Base-by-base conservation (phyloP, 805 yeast species). In the Lachancea meyersii region DNA sequence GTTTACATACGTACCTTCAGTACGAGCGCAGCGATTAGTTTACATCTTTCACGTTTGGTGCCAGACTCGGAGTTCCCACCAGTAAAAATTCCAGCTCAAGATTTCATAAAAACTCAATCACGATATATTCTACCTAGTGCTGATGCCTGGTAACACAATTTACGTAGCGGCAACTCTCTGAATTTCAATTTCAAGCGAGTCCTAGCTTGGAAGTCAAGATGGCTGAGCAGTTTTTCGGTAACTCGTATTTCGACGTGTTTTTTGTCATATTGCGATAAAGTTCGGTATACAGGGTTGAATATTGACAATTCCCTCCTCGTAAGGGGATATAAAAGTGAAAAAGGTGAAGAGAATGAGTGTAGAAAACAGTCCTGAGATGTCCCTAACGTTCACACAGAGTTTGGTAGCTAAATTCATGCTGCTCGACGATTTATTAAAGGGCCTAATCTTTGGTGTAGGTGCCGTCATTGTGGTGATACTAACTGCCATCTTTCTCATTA, bases 371-470 rank as follows among this genome's bases (percentile, higher is more conserved):
- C 10, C 20, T 8, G 23, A 19, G 28, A 11, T 22, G 9, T 14
- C 19, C 19, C 24, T 23, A 24, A 28, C 14, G 19, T 14, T 33
- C 6, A 14, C 27, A 11, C 17, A 34, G 24, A n/a, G 6, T 17
- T 9, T 46, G 17, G 11, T 42, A 22, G 22, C 37, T 5, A 28
- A 28, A 31, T 46, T 46, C 30, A 21, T 39, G 21, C 10, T 33
- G 33, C 28, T 46, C 7, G 46, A 46, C 34, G 48, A 42, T 31
- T 16, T 42, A 4, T 32, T 41, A 26, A 46, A 41, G 38, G 48
- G 48, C 11, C 10, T 46, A 24, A n/a, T 46, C 13, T 35, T 42
- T 31, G 41, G 46, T n/a, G 20, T 35, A 3, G 41, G 42, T 21
- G 39, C 41, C 28, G 35, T 43, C 2, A 28, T 46, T 11, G 41